Evolutionary conservation across 2,329 filamentous ascomycete genomes (phyloP).

Genomic region (Penicillium aurantiogriseum): DNA sequence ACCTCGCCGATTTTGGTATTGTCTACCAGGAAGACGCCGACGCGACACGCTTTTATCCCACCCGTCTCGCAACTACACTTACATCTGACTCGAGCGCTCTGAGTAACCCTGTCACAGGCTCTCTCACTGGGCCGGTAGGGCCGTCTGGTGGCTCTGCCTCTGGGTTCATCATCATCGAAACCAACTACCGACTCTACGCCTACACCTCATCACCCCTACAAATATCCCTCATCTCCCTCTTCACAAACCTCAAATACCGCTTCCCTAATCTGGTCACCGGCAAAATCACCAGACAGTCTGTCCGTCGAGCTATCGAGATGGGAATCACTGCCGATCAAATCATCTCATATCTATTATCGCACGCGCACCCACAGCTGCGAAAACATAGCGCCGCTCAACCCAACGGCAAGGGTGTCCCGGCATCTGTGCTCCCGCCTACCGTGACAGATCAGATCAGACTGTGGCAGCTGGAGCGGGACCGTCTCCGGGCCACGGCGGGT

Average conservation of each 20-base stretch:
- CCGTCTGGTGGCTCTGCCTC: slow-evolving; percentile 34
- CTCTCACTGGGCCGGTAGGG: slow-evolving; percentile 46
- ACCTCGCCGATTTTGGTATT: slow-evolving; percentile 88
- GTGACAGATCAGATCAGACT: slow-evolving; percentile 96
- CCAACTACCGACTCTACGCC: slow-evolving; percentile 95
- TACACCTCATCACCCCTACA: slow-evolving; percentile 93
- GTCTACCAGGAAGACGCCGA: slow-evolving; percentile 62
- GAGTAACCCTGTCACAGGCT: slow-evolving; percentile 68
- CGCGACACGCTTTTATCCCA: slow-evolving; percentile 72
- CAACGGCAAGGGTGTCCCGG: slow-evolving; percentile 39
- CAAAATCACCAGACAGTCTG: slow-evolving; percentile 82
- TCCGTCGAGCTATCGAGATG: slow-evolving; percentile 79
- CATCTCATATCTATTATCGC: slow-evolving; percentile 84
- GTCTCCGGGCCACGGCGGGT: slow-evolving; percentile 79
- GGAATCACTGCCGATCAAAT: slow-evolving; percentile 96
- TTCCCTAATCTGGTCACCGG: slow-evolving; percentile 94
- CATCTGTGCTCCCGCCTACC: slow-evolving; percentile 81
- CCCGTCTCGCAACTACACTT: slow-evolving; percentile 87
- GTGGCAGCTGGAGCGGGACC: slow-evolving; percentile 96
- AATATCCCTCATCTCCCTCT: slow-evolving; percentile 89
- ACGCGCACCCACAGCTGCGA: slow-evolving; percentile 93
- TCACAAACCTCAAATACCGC: slow-evolving; percentile 81
- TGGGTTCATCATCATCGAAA: slow-evolving; percentile 93
- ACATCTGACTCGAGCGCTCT: slow-evolving; percentile 73
- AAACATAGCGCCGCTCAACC: slow-evolving; percentile 51